Conservation (phyloP, 352 stramenopile species). For the Globisporangium ultimum region DNA sequence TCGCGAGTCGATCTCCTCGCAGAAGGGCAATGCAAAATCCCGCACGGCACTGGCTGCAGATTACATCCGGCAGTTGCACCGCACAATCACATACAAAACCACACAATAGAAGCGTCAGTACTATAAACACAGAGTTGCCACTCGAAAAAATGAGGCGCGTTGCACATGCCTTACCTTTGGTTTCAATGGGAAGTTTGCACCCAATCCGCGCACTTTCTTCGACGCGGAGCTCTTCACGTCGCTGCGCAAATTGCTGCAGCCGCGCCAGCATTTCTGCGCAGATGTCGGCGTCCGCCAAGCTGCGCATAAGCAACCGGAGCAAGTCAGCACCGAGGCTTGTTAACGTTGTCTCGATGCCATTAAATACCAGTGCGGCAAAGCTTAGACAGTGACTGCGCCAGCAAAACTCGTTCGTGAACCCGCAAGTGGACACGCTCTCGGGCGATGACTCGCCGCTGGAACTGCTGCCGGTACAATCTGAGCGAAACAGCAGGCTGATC, state of each 20-base stretch:
- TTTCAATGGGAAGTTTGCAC: conserved; percentile 49
- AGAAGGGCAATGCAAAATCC: conserved; percentile 63
- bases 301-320: conserved; percentile 23
- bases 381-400: conserved; percentile 26
- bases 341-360: conserved; percentile 33
- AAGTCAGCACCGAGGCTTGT: conserved; percentile 28
- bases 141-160: neutral
- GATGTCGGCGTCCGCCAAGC: conserved; percentile 21
- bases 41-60: conserved; percentile 28
- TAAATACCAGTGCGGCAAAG: conserved; percentile 39
- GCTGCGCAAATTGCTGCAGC: conserved; percentile 23
- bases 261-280: conserved; percentile 25
- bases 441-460: neutral
- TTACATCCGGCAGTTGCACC: neutral
- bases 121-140: neutral
- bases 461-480: conserved; percentile 14
- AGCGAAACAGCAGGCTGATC: conserved; percentile 33
- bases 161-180: conserved; percentile 22
- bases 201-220: conserved; percentile 51
- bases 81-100: neutral
- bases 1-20: conserved; percentile 63
- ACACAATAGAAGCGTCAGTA: conserved; percentile 4
- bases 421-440: neutral
- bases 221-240: conserved; percentile 44
- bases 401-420: conserved; percentile 39